phyloP scores from a whole-genome alignment of 2,329 filamentous ascomycete species.

The Cladosporium sp. region DNA sequence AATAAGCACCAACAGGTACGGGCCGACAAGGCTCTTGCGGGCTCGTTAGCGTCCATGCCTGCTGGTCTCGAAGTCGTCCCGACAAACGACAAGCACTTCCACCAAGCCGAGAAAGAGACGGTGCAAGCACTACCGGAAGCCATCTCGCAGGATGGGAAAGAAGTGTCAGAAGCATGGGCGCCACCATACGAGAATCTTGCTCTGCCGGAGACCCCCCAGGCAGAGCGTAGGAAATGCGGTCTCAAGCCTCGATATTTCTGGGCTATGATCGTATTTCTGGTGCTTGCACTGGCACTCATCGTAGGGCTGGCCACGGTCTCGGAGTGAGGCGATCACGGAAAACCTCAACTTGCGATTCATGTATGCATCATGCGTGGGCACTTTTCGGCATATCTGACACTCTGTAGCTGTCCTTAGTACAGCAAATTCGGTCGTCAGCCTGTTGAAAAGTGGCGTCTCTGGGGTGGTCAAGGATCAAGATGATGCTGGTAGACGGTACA shows the following conservation, averaged over 20 bases:
- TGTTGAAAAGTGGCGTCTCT: background rate
- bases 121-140: slow-evolving; percentile 4
- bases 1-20: background rate
- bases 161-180: background rate
- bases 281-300: background rate
- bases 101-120: slow-evolving; percentile 2
- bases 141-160: slow-evolving; percentile 8
- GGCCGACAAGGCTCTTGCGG: background rate
- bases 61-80: slow-evolving; percentile 6
- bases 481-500: background rate
- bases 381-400: background rate
- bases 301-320: background rate
- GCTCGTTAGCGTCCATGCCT: background rate
- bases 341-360: background rate
- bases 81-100: background rate
- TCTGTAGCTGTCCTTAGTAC: background rate
- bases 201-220: background rate
- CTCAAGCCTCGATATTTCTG: background rate
- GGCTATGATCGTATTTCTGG: background rate
- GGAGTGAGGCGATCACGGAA: background rate
- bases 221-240: background rate
- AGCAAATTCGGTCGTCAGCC: background rate
- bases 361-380: background rate
- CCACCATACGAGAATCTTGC: background rate
- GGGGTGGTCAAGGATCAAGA: background rate